Evolutionary conservation across 257 asterid genomes (phyloP).

Genomic region (Solanum acaule): DNA sequence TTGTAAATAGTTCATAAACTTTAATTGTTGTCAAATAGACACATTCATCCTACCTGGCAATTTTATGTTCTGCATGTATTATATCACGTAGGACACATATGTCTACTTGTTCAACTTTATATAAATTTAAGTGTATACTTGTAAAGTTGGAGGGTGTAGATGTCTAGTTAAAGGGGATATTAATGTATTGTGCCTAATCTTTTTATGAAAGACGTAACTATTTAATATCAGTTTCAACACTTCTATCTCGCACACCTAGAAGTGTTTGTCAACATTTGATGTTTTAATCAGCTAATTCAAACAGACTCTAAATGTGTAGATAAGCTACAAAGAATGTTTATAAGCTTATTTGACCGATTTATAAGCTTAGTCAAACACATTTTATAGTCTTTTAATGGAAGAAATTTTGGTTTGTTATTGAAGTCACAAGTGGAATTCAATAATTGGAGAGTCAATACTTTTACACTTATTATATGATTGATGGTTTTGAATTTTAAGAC

Average conservation of each 20-base stretch:
- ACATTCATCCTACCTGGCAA: too few relatives aligned
- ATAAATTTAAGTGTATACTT: too few relatives aligned
- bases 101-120: too few relatives aligned
- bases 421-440: neutral
- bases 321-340: neutral
- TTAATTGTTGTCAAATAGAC: neutral
- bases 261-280: neutral
- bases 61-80: too few relatives aligned
- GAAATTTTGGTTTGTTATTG: neutral
- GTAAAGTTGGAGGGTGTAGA: too few relatives aligned
- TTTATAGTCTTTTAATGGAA: neutral
- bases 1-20: neutral
- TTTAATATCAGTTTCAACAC: neutral
- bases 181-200: too few relatives aligned
- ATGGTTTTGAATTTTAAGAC: neutral
- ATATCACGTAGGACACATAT: too few relatives aligned
- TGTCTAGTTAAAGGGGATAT: too few relatives aligned
- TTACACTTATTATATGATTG: neutral
- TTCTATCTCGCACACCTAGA: too few relatives aligned
- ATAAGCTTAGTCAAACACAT: neutral
- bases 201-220: neutral
- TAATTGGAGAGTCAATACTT: neutral
- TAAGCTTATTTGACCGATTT: neutral
- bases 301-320: neutral
- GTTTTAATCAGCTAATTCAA: neutral